These are phyloP conservation scores for Tolypocladium ovalisporum DNA, from an alignment of 2,329 filamentous ascomycete genomes.

Conservation along the genomic window DNA sequence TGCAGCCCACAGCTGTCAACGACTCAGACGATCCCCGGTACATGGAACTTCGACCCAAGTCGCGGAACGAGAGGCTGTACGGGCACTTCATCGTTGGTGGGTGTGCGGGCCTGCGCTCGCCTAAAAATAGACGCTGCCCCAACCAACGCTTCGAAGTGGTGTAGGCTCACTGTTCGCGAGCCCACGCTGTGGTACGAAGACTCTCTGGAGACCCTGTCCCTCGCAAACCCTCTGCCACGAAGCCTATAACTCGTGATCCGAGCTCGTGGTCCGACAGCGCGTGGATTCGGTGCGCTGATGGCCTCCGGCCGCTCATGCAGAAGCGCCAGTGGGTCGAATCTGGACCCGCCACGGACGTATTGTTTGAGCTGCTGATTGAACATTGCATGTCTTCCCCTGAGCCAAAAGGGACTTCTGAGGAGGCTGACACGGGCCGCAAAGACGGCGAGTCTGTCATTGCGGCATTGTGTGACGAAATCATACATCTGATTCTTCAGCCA, in stretches of 20 bases:
- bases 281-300: neutral
- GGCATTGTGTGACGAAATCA: neutral
- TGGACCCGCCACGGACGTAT: neutral
- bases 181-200: neutral
- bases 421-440: neutral
- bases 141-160: too few relatives aligned
- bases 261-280: neutral
- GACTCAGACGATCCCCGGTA: constrained; percentile 1
- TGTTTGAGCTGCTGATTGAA: neutral
- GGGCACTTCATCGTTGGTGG: neutral
- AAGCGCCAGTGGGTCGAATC: neutral
- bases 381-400: neutral
- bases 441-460: neutral
- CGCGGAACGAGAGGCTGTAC: neutral
- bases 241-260: neutral
- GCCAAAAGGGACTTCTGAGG: neutral
- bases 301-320: neutral
- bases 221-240: neutral
- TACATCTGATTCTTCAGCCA: neutral
- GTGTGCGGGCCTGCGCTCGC: neutral
- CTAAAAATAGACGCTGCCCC: constrained; percentile 1
- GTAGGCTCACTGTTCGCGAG: neutral
- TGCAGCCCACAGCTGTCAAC: neutral
- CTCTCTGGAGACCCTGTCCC: neutral
- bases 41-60: neutral